Evolutionary conservation across 2,329 filamentous ascomycete genomes (phyloP), one percentile per base, ranked within the genome.

Genomic region (Tympanopsis confertula): DNA sequence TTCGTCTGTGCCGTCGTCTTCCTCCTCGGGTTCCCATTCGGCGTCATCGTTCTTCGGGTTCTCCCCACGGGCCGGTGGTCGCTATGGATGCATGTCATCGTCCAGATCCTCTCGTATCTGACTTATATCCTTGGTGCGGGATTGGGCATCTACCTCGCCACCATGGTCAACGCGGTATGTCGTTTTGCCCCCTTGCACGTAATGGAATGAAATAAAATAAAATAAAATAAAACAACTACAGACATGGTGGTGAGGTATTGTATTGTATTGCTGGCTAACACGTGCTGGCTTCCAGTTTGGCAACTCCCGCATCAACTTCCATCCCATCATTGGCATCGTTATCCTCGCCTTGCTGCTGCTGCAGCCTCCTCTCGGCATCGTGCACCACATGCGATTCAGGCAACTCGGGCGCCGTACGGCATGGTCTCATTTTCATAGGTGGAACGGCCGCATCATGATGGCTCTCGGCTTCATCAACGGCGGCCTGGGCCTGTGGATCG

Each of bases 281-380:
- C n/a, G n/a, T n/a, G n/a, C n/a, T n/a, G n/a, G n/a, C n/a, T n/a
- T 38, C 19, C 38, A 61, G 54, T 41, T 65, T 5, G 43, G 48
- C 12, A 47, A 50, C n/a, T 42, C 49, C 4, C 37, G 47, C 3
- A 48, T 50, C 22, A 62, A 60, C 43, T 56, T 54, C 33, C 66
- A 70, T 44, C 63, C 63, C 22, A 64, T 68, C 43, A 61, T 69
- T 41, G 66, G 66, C 20, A 48, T 68, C 36, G 50, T 65, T 3
- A 47, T 64, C 3, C 53, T 69, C 5, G 54, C 42, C 10, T 38
- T 53, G 1, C 48, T 69, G 4, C 41, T 61, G 43, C 39, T 63
- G 33, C 64, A 68, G 48, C 62, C 65, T 0, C 13, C 61, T 2
- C 47, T 66, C 2, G 66, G 66, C 2, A 44, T 52, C 29, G 32